Base-by-base conservation (phyloP, 306 rosid genomes). In the Castanea crenata region DNA sequence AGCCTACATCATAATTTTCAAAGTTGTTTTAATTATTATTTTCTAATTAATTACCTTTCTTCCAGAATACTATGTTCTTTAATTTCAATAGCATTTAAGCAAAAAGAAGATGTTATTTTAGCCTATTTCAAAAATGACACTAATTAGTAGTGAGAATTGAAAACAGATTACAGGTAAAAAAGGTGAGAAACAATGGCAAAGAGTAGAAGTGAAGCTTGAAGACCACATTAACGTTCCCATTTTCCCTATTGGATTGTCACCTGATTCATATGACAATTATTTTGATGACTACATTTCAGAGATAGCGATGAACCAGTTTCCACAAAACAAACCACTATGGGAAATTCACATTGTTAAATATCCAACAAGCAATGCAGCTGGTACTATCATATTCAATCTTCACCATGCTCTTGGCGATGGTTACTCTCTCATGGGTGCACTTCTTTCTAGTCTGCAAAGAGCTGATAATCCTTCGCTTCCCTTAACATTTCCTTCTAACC, bases 391-490 rank as follows among this genome's bases (percentile, higher is more conserved):
- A 20, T 72, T 83, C 73, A 55, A 41, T 65, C 35, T 79, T 61
- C 83, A 78, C 46, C 86, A 78, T 58, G 67, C 86, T 0, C 82
- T 83, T 20, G 86, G 82, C 0, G 81, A 82, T 82, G 85, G 78
- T 13, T 77, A 54, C 62, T 71, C 81, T 1, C 38, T 72, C 2
- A 82, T 90, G 96, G 86, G 88, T 54, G 85, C 90, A 31, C 90
- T 91, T 79, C 85, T 91, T 59, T 80, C 96, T n/a, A 87, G 85
- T 76, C 64, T 89, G 29, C 83, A 76, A 73, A 84, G 91, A 27
- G 79, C 79, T 64, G 88, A 84, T 4, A 29, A 91, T 5, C 86
- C 87, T 19, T 85, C 88, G 55, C 80, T 85, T 52, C 94, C 94
- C 6, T 69, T 87, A 55, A 88, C 92, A 2, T 68, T 91, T 56